Evolutionary conservation across 441 rosid species (phyloP), one percentile per base, ranked within the genome.

Genomic region (Pelargonium exstipulatum): DNA sequence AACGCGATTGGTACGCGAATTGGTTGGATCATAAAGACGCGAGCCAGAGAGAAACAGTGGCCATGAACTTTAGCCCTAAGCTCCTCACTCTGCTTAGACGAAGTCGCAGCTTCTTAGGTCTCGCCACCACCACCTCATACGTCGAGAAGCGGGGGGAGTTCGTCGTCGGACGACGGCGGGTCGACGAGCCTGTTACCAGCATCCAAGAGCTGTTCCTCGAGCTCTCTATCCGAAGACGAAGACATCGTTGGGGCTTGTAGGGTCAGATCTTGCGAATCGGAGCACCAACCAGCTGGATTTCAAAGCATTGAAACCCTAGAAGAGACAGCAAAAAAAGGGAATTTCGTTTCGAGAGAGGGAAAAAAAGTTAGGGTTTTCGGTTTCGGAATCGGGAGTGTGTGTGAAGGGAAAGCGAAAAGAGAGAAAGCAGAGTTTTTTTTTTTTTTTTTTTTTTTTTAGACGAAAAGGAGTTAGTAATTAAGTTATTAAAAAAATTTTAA

Each of bases 111-210:
- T n/a, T n/a, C n/a, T n/a, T n/a, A n/a, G n/a, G n/a, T n/a, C n/a
- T n/a, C n/a, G n/a, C n/a, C n/a, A n/a, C n/a, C n/a, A n/a, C n/a
- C n/a, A n/a, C n/a, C n/a, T n/a, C n/a, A n/a, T 79, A 95, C 99
- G 62, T 95, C 95, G n/a, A 95, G 96, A 66, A 95, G 89, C 71
- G 81, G 72, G 76, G 92, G 92, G 74, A 95, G 93, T 48, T 90
- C 92, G 24, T 86, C 91, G 32, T 85, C 83, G 1, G 88, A 78
- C 61, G 87, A 49, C 63, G 96, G 88, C 63, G 90, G 92, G 66
- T 84, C 78, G 57, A 78, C 32, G 65, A 95, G 96, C 83, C 69
- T 88, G 40, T 77, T 83, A 24, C 94, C 97, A 37, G 96, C 88
- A 71, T 90, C 90, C 74, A 71, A 5, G 69, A 95, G 87, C 88